These are phyloP conservation scores for Monosporascus sp. DNA, from an alignment of 2,329 filamentous ascomycete species.

Conservation along the genomic window DNA sequence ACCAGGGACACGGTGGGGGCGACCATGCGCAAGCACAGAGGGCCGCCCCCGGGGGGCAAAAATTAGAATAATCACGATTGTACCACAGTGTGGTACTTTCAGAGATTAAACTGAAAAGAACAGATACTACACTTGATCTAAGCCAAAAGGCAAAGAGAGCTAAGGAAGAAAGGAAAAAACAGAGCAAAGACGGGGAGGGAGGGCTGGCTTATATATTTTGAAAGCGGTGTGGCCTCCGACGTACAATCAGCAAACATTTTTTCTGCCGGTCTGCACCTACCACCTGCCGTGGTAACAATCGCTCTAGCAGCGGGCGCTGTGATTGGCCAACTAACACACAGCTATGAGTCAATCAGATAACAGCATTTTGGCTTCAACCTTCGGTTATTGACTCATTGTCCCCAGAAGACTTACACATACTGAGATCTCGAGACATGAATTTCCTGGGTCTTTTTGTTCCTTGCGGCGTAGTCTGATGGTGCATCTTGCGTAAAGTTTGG, in stretches of 20 bases:
- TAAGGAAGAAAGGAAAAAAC: conserved; percentile 48
- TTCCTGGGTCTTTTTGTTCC: no score
- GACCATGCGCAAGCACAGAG: conserved; percentile 70
- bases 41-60: conserved; percentile 49
- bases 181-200: conserved; percentile 12
- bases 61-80: conserved; percentile 80
- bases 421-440: no score
- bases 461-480: no score
- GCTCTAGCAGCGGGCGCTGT: no score
- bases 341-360: no score
- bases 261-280: background rate
- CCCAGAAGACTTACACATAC: no score
- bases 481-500: no score
- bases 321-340: no score
- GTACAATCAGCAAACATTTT: conserved; percentile 3
- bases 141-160: conserved; percentile 48
- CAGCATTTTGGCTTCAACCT: no score
- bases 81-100: conserved; percentile 68
- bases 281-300: background rate
- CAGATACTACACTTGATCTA: conserved; percentile 96
- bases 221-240: background rate
- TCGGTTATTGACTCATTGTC: no score
- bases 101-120: conserved; percentile 98
- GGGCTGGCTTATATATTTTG: conserved; percentile 14
- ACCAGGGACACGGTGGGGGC: conserved; percentile 65